Base-by-base conservation (phyloP, 1,284 basidiomycete species). In the Chondrostereum purpureum region DNA sequence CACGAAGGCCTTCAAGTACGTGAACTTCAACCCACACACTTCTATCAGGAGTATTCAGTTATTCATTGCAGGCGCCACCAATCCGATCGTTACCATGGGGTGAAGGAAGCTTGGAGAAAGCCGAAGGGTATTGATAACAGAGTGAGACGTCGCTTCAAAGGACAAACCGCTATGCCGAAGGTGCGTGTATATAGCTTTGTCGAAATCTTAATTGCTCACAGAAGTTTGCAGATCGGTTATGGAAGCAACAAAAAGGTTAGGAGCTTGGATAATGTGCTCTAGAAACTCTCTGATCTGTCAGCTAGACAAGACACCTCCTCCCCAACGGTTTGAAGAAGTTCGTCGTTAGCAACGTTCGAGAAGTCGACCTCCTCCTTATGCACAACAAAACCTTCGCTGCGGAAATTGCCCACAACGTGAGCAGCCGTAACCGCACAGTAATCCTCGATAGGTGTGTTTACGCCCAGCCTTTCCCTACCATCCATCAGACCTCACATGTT, bases 351-450 rank as follows among this genome's bases (percentile, higher is more conserved):
- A 97, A 96, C 71, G 77, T 88, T 48, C 78, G 83, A 64, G 93
- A 97, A 67, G 70, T 97, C 55, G 92, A 97, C 61, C 79, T 97
- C 57, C 83, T 97, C 52, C 73, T 97, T 48, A 94, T 97, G 93
- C 94, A 99, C 83, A 96, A 94, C 83, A 90, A 90, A 77, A 88
- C 77, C 62, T 99, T 89, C 67, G 88, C 94, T 50, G 96, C 94
- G 51, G 91, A 94, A 70, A 92, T 99, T 61, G 96, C 96, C 48
- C 94, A 98, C 80, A 90, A 86, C 64, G 94, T 99, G 58, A 91
- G 87, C 73, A 90, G 88, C 75, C 88, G 92, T 68, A 98, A 99
- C 82, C 91, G 96, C 61, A 85, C 88, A 52, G 74, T 80, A 56
- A 95, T 99, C 60, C 76, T 99, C 51, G 91, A 93, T 69, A 80